These are phyloP conservation scores for Polytrichum commune DNA, from an alignment of 225 moss, liverwort and hornwort species.

Conservation along the genomic window DNA sequence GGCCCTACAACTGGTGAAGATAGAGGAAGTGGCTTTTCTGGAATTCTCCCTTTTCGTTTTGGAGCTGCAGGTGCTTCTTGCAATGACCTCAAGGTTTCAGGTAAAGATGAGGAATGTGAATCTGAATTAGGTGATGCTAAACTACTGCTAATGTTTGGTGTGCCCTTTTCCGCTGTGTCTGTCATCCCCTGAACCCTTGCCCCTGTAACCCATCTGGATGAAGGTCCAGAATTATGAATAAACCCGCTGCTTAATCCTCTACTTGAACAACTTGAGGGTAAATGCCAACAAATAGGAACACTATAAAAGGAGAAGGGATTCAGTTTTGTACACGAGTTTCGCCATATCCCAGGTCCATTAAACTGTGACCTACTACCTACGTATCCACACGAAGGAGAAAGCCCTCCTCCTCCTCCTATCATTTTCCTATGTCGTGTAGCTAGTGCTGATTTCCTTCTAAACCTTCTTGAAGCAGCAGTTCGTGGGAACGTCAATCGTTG, in stretches of 20 bases:
- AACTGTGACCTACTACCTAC: conserved; percentile 3
- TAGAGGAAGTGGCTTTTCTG: conserved; percentile 22
- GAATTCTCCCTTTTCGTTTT: conserved; percentile 24
- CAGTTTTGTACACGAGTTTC: conserved; percentile 14
- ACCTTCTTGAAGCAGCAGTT: conserved; percentile 18
- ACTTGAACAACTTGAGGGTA: conserved; percentile 1
- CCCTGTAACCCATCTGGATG: conserved; percentile 12
- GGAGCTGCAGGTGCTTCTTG: conserved; percentile 31
- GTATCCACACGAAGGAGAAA: neutral
- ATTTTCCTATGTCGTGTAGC: conserved; percentile 13
- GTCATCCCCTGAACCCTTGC: conserved; percentile 29
- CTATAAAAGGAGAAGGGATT: conserved; percentile 19
- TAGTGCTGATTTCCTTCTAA: conserved; percentile 14
- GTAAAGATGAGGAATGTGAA: conserved; percentile 23
- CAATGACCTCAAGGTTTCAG: conserved; percentile 39
- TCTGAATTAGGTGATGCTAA: conserved; percentile 11
- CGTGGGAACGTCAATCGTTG: conserved; percentile 11
- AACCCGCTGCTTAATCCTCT: conserved; percentile 20
- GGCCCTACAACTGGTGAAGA: conserved; percentile 12
- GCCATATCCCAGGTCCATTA: neutral
- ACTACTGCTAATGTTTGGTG: conserved; percentile 12
- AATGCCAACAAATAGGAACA: conserved; percentile 9
- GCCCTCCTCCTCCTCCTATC: neutral
- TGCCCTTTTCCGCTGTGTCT: conserved; percentile 31
- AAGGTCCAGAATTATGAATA: conserved; percentile 2